Base-by-base conservation (phyloP, 2,329 filamentous ascomycete genomes). In the Colletotrichum orchidophilum region DNA sequence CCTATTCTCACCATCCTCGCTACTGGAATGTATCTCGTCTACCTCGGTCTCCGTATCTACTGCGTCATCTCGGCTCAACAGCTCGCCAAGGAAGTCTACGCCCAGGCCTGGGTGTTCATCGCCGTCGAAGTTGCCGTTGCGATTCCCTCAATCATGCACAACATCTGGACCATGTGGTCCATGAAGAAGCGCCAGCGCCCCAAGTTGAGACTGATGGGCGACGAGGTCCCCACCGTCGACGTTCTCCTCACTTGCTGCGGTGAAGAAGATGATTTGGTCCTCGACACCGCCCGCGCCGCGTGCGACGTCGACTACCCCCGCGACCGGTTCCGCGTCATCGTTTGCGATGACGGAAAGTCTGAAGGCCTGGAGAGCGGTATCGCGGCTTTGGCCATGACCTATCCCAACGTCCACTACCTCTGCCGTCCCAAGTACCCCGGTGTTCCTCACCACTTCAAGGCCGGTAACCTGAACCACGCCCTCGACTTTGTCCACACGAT, bases 381-480 rank as follows among this genome's bases (percentile, higher is more conserved):
- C 27, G 75, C 80, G 3, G 77, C 80, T 35, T 73, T 86, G 26
- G 79, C 78, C 54, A 72, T 78, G 33, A 79, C 78, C 9, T 86
- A 83, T 66, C 82, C 83, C 15, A 88, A 90, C 69, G 76, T 89
- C 8, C 83, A 82, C 73, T 90, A 90, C 78, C 83, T 86, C 76
- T 83, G 87, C 2, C 85, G 87, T 18, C 80, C 82, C 42, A 87
- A 87, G 79, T 80, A 81, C 54, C 83, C 83, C 4, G 84, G 84
- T 8, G 80, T 83, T 39, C 85, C 85, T 1, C 83, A 88, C 74
- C 86, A 89, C 76, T 91, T 89, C 83, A 92, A 92, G 81, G 88
- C 90, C 1, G 89, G 90, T 61, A 92, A 92, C 76, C 81, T 92
- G 63, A 91, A 91, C 79, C 87, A 88, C 66, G 90, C 87, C 39